Evolutionary conservation across 2,329 filamentous ascomycete species (phyloP).

Genomic region (Alternaria sp.): DNA sequence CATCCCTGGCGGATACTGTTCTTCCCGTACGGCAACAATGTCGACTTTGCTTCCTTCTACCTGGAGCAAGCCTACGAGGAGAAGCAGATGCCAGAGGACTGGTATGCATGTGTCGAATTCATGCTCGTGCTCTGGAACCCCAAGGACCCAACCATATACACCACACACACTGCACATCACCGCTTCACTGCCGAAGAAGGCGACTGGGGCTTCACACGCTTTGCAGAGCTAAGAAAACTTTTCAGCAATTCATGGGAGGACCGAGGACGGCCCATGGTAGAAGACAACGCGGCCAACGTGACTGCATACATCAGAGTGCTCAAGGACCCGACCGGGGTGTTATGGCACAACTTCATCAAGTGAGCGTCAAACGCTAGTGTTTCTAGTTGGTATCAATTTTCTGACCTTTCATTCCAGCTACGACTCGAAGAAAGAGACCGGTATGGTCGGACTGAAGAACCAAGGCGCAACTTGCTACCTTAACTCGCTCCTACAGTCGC

Average conservation of each 20-base stretch:
- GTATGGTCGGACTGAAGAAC: conserved; percentile 95
- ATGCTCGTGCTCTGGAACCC: conserved; percentile 93
- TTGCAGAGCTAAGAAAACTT: conserved; percentile 85
- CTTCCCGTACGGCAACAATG: conserved; percentile 94
- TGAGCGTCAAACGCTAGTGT: conserved; percentile 33
- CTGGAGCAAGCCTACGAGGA: conserved; percentile 91
- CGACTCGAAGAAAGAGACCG: conserved; percentile 98
- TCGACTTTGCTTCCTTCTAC: conserved; percentile 93
- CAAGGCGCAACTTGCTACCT: conserved; percentile 78
- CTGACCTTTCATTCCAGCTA: conserved; percentile 60
- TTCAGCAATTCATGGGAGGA: conserved; percentile 82
- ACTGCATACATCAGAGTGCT: conserved; percentile 84
- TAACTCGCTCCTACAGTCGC: conserved; percentile 58
- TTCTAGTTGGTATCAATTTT: not conserved
- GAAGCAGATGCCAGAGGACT: conserved; percentile 79
- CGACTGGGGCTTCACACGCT: conserved; percentile 99
- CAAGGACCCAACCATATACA: conserved; percentile 85
- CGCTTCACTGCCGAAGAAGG: conserved; percentile 96
- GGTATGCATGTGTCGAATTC: conserved; percentile 97
- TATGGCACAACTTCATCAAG: conserved; percentile 91
- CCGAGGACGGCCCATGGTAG: conserved; percentile 72
- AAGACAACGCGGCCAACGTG: conserved; percentile 79
- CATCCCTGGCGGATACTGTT: conserved; percentile 95
- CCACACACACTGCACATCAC: conserved; percentile 83
- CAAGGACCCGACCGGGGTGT: conserved; percentile 84